Percentiles rank a stretch among this genome's conserved stretches.
Evolutionary conservation across 306 rosid genomes (phyloP).

Genomic region (Castanea crenata): DNA sequence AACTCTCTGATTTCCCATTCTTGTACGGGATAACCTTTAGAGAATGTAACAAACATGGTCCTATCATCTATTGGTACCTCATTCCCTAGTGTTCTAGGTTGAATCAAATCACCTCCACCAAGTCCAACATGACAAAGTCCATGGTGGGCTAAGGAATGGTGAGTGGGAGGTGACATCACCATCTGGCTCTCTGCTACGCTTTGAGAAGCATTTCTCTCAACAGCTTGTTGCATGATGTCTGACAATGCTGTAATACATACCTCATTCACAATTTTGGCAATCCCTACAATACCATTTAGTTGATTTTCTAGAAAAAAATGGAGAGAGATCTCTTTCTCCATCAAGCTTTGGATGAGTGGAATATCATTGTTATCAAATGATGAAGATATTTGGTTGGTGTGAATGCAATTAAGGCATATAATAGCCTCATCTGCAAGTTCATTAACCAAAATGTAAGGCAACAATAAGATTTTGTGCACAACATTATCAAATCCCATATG

Average conservation of each 20-base stretch:
- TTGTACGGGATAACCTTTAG: constrained; percentile 52
- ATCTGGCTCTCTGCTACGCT: background rate
- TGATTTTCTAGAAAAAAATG: constrained; percentile 28
- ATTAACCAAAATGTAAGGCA: constrained; percentile 48
- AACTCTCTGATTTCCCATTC: constrained; percentile 66
- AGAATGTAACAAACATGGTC: constrained; percentile 77
- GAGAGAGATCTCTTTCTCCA: constrained; percentile 40
- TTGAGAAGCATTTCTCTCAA: constrained; percentile 1
- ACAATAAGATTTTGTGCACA: constrained; percentile 27
- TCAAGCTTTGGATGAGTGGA: constrained; percentile 43
- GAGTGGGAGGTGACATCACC: background rate
- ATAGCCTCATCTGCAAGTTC: constrained; percentile 64
- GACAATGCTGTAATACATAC: constrained; percentile 45
- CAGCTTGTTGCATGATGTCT: constrained; percentile 47
- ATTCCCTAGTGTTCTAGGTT: background rate
- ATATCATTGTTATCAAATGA: constrained; percentile 26
- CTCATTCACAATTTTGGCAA: constrained; percentile 18
- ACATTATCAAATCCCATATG: constrained; percentile 38
- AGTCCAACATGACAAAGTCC: background rate
- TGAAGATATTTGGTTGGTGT: background rate
- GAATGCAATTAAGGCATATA: constrained; percentile 39
- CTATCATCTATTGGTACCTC: constrained; percentile 39
- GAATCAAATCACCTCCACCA: background rate
- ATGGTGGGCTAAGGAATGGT: background rate
- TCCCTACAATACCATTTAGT: constrained; percentile 7